Evolutionary conservation across 2,329 filamentous ascomycete genomes (phyloP).

Genomic region (Sclerotinia subarctica): DNA sequence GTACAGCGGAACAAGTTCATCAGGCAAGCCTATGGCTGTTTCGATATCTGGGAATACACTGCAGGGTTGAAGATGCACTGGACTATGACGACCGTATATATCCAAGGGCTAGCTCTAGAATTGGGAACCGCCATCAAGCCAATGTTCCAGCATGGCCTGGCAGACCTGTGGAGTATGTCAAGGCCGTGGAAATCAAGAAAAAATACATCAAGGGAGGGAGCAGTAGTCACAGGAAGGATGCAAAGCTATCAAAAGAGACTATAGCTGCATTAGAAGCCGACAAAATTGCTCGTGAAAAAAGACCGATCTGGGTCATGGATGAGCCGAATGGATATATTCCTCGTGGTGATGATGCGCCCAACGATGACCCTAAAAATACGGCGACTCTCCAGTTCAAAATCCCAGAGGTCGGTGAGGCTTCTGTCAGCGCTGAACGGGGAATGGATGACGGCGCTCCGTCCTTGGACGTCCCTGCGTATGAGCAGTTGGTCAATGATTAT

Average conservation of each 20-base stretch:
- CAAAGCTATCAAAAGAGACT: constrained; percentile 75
- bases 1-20: constrained; percentile 82
- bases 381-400: constrained; percentile 77
- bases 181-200: constrained; percentile 81
- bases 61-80: constrained; percentile 88
- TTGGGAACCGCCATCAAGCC: constrained; percentile 90
- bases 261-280: constrained; percentile 78
- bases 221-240: constrained; percentile 63
- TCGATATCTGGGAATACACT: constrained; percentile 92
- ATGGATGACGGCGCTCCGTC: constrained; percentile 39
- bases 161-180: constrained; percentile 83
- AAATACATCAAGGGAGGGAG: constrained; percentile 58
- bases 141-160: constrained; percentile 83
- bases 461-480: constrained; percentile 35
- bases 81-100: constrained; percentile 98
- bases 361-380: constrained; percentile 72
- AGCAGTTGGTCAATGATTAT: constrained; percentile 68
- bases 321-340: constrained; percentile 81
- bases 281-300: constrained; percentile 71
- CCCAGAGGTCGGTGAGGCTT: constrained; percentile 51
- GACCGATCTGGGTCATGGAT: constrained; percentile 92
- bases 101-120: constrained; percentile 85
- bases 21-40: constrained; percentile 95
- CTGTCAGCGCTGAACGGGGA: constrained; percentile 39
- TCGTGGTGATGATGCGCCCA: constrained; percentile 72